Base-by-base conservation (phyloP, 208 protist species). In the Acanthamoeba healyi region DNA sequence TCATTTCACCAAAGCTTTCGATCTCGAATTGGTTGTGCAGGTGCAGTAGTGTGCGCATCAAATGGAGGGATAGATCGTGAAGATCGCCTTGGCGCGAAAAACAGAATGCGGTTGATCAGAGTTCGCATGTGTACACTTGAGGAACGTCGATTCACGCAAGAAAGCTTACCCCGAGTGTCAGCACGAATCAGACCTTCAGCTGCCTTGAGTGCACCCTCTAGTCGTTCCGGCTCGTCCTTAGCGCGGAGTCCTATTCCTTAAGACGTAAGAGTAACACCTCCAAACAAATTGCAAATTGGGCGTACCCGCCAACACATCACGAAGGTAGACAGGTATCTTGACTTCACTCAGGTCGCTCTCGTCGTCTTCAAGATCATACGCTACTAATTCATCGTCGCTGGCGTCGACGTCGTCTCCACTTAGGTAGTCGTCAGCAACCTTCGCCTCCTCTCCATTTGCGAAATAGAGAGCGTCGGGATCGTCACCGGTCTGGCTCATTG, bases 21-120 rank as follows among this genome's bases (percentile, higher is more conserved):
- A 90, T 38, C 22, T 70, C 56, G 54, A 70, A 90, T 32, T 70
- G 54, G 54, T 90, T 90, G 51, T 70, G 51, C 19, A 90, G 46
- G 58, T 90, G 82, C 1, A 90, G 82, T 19, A 90, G 54, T 2
- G 82, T 90, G 51, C 82, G 82, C 82, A 90, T 90, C 82, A 90
- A 29, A 0, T 61, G 34, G 54, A 70, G 82, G 0, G 82, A 61
- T 2, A 90, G 0, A 14, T 90, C 82, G 29, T 90, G 54, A 5
- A 90, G 36, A 29, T 90, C 82, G 54, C 40, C 56, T 90, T 56
- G 4, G 22, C 1, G 49, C 15, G 14, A 22, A 22, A 2, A n/a
- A n/a, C n/a, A n/a, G n/a, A n/a, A n/a, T n/a, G n/a, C n/a, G n/a
- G n/a, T n/a, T n/a, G n/a, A 29, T 70, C 61, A 5, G 14, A 70